These are phyloP conservation scores for Monosporascus sp. DNA, from an alignment of 2,329 filamentous ascomycete genomes.

Conservation along the genomic window DNA sequence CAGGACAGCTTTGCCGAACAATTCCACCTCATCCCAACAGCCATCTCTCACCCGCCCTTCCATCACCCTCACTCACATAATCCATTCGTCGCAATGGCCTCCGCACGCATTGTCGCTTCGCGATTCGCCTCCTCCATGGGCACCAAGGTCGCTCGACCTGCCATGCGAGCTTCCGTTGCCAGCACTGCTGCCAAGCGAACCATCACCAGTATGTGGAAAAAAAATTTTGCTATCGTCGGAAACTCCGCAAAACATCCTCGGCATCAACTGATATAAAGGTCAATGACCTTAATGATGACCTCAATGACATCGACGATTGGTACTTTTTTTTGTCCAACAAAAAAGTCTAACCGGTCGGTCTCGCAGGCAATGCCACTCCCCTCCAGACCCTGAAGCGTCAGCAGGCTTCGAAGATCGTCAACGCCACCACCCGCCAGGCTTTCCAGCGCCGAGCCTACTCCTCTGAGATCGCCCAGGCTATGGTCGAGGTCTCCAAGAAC, in stretches of 20 bases:
- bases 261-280: neutral
- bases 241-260: slow-evolving; percentile 1
- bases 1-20: slow-evolving; percentile 17
- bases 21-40: slow-evolving; percentile 21
- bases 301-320: slow-evolving; percentile 7
- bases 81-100: slow-evolving; percentile 68
- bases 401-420: slow-evolving; percentile 61
- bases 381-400: slow-evolving; percentile 74
- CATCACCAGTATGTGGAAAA: slow-evolving; percentile 59
- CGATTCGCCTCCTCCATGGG: slow-evolving; percentile 74
- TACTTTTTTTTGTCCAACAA: neutral
- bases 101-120: slow-evolving; percentile 70
- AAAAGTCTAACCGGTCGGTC: slow-evolving; percentile 15
- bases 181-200: slow-evolving; percentile 66
- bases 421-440: slow-evolving; percentile 60
- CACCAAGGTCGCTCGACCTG: slow-evolving; percentile 73
- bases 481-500: slow-evolving; percentile 89
- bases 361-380: slow-evolving; percentile 52
- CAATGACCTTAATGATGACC: neutral
- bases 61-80: slow-evolving; percentile 28
- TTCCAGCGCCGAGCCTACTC: slow-evolving; percentile 74
- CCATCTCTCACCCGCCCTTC: slow-evolving; percentile 36
- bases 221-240: slow-evolving; percentile 9
- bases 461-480: slow-evolving; percentile 81
- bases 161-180: slow-evolving; percentile 59